Percentiles rank a stretch among this genome's conserved stretches.
These are phyloP conservation scores for Solanum aculeatissimum DNA, from an alignment of 305 asterid species.

Conservation along the genomic window DNA sequence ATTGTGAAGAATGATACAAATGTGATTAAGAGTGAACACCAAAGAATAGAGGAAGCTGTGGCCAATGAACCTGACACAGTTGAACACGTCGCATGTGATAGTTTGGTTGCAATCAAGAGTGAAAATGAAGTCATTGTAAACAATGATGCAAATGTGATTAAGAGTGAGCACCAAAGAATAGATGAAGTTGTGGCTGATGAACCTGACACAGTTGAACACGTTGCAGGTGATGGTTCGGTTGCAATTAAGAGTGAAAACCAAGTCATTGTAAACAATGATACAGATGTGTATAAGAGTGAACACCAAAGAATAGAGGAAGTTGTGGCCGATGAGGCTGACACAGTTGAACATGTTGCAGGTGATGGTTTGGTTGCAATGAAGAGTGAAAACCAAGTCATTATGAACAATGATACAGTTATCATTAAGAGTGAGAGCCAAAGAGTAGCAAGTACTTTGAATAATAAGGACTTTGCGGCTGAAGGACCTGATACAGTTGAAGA, in stretches of 20 bases:
- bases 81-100: background rate
- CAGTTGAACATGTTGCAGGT: slow-evolving; percentile 10
- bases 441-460: background rate
- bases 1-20: background rate
- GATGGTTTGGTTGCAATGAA: slow-evolving; percentile 1
- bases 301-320: background rate
- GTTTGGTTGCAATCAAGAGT: background rate
- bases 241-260: background rate
- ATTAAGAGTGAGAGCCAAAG: background rate
- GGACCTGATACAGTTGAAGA: slow-evolving; percentile 5
- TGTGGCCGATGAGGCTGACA: background rate
- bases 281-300: background rate
- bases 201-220: slow-evolving; percentile 7
- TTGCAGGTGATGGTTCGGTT: slow-evolving; percentile 6
- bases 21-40: background rate
- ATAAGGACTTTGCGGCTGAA: slow-evolving; percentile 9
- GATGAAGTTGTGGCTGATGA: slow-evolving; percentile 1
- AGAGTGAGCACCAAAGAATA: background rate
- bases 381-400: background rate
- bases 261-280: background rate
- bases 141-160: background rate
- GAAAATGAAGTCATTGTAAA: background rate
- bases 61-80: slow-evolving; percentile 7
- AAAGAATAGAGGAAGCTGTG: slow-evolving; percentile 1
- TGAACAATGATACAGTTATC: background rate